These are phyloP conservation scores for Saccharomyces hybrid DNA, from an alignment of 1,139 yeast species.

Conservation along the genomic window DNA sequence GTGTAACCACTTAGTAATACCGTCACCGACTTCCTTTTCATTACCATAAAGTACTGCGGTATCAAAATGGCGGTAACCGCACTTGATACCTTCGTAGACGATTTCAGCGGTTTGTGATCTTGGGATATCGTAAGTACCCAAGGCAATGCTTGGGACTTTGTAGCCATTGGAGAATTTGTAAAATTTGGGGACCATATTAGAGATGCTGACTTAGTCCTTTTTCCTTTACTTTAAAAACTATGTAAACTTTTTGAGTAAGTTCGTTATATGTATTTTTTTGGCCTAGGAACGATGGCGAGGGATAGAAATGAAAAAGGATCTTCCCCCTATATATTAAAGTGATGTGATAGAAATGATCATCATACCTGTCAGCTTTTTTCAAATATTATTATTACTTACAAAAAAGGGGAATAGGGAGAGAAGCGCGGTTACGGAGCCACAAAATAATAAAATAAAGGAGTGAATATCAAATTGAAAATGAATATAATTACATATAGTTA, in stretches of 20 bases:
- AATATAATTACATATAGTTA: not conserved
- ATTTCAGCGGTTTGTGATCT: conserved; percentile 35
- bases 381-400: not conserved
- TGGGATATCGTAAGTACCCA: conserved; percentile 50
- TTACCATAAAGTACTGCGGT: conserved; percentile 53
- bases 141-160: conserved; percentile 49
- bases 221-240: too few relatives aligned
- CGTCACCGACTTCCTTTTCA: conserved; percentile 46
- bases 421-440: not conserved
- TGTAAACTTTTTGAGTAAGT: too few relatives aligned
- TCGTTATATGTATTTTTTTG: too few relatives aligned
- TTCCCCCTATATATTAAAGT: not conserved
- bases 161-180: conserved; percentile 37
- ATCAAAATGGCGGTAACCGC: conserved; percentile 68
- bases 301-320: not conserved
- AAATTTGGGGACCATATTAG: conserved; percentile 13
- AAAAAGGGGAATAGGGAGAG: not conserved
- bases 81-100: conserved; percentile 46
- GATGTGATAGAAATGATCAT: not conserved
- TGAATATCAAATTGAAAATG: not conserved
- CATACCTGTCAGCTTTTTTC: not conserved
- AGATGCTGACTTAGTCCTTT: not conserved
- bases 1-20: conserved; percentile 47
- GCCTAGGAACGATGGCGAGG: not conserved
- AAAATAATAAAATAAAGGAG: not conserved